phyloP scores from a whole-genome alignment of 2,329 filamentous ascomycete species.

The Arthrobotrys musiformis region DNA sequence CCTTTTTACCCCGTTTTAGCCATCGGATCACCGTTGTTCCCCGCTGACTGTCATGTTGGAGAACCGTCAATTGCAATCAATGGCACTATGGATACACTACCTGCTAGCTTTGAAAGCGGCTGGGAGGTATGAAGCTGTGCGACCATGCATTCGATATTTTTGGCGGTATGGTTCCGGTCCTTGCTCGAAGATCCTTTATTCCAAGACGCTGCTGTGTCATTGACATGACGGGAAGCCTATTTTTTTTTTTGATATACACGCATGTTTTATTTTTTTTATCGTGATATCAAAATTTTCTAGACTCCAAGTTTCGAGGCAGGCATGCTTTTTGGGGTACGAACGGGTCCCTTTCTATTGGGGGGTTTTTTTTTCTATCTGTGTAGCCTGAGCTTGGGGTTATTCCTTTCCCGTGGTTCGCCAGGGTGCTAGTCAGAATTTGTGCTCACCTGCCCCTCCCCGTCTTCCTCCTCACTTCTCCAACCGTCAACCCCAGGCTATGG shows the following conservation, averaged over 20 bases:
- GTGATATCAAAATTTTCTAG: slow-evolving; percentile 26
- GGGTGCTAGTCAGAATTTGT: slow-evolving; percentile 38
- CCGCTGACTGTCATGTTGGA: slow-evolving; percentile 21
- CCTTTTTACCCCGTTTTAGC: slow-evolving; percentile 49
- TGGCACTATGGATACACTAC: slow-evolving; percentile 1
- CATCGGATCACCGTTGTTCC: slow-evolving; percentile 48
- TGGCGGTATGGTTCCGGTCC: neutral
- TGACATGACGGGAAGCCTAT: neutral
- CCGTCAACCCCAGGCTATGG: slow-evolving; percentile 18
- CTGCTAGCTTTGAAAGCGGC: neutral
- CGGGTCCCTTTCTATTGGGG: neutral
- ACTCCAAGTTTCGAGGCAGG: neutral
- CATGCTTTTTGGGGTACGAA: too few species aligned
- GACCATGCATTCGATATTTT: slow-evolving; percentile 25
- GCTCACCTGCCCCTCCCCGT: slow-evolving; percentile 33
- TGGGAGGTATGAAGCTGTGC: slow-evolving; percentile 43
- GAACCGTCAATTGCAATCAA: neutral
- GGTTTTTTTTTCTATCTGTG: slow-evolving; percentile 43
- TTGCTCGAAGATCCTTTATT: slow-evolving; percentile 44
- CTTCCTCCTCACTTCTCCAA: slow-evolving; percentile 3
- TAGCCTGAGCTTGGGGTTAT: slow-evolving; percentile 55
- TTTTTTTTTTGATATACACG: neutral
- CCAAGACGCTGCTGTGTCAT: neutral
- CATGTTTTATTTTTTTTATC: neutral
- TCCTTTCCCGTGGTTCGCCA: slow-evolving; percentile 56